Percentiles rank a stretch among this genome's conserved stretches.
Evolutionary conservation across 2,329 filamentous ascomycete species (phyloP).

Genomic region (Nemania serpens): DNA sequence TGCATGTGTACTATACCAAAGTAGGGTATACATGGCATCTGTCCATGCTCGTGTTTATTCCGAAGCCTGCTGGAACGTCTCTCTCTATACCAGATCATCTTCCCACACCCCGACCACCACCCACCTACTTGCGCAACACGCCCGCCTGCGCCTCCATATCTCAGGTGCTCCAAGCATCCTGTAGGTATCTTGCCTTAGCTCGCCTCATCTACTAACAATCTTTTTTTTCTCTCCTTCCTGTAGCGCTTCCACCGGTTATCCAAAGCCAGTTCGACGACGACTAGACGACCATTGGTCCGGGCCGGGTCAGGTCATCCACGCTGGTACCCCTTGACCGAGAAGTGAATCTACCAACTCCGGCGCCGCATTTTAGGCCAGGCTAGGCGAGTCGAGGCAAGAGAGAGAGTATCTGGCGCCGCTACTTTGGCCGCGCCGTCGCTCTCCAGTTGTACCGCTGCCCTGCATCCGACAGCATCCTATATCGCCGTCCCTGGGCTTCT

Average conservation of each 20-base stretch:
- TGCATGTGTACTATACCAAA: too few relatives aligned
- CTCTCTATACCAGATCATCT: too few relatives aligned
- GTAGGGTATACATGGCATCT: too few relatives aligned
- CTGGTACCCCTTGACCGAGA: background rate
- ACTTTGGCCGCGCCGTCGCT: background rate
- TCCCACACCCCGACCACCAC: too few relatives aligned
- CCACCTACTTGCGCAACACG: too few relatives aligned
- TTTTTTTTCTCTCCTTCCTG: background rate
- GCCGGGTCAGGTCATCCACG: background rate
- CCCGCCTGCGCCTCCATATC: too few relatives aligned
- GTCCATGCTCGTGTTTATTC: too few relatives aligned
- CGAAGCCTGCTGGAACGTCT: too few relatives aligned
- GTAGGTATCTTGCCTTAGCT: too few relatives aligned
- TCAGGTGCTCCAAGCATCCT: background rate
- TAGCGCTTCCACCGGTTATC: background rate
- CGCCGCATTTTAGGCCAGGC: background rate
- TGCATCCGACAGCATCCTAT: background rate
- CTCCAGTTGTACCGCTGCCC: background rate
- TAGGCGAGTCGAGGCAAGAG: background rate
- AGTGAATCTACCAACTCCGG: background rate
- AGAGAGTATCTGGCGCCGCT: too few relatives aligned
- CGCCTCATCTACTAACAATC: background rate
- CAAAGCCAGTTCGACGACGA: background rate
- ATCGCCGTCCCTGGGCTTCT: conserved; percentile 10
- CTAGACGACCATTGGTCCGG: background rate